Evolutionary conservation across 768 basidiomycete species (phyloP), one percentile per base, ranked within the genome.

Genomic region (Boletus sp.): DNA sequence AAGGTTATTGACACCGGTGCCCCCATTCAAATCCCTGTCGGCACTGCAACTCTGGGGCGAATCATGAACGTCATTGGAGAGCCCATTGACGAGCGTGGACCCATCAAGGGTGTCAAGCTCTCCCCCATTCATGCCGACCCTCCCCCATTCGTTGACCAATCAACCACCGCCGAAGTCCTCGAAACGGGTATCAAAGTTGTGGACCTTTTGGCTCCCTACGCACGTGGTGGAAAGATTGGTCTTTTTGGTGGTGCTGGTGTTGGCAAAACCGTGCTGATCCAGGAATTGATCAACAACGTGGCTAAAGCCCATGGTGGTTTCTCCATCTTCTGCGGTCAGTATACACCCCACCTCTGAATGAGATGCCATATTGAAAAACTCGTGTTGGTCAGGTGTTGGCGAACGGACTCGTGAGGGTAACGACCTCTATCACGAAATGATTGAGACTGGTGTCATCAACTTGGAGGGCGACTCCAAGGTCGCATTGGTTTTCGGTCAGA

Each of bases 1-100:
- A 94, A 87, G 80, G 97, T 98, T 70, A 71, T 97, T 70, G 97
- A 98, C 78, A 97, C 96, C 39, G 97, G 97, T 73, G 80, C 88
- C 50, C 97, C 97, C 76, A 99, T 99, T 77, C 82, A 83, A 77
- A 92, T 99, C 61, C 97, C 97, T 65, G 97, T 99, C 70, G 97
- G 97, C 62, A 85, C 84, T 59, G 92, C 83, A 56, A 95, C 92
- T 55, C 88, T 99, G 57, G 97, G 97, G 49, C 94, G 97, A 71
- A 99, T 99, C 84, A 98, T 99, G 94, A 99, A 98, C 78, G 97
- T 99, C 77, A 98, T 99, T 78, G 97, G 97, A 69, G 95, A 98
- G 75, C 94, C 97, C 72, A 98, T 99, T 74, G 97, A 99, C 77
- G 95, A 98, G 76, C 94, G 97, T 79, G 97, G 97, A 58, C 95